Evolutionary conservation across 2,329 filamentous ascomycete species (phyloP), one percentile per base, ranked within the genome.

Genomic region (Nothopassalora personata): DNA sequence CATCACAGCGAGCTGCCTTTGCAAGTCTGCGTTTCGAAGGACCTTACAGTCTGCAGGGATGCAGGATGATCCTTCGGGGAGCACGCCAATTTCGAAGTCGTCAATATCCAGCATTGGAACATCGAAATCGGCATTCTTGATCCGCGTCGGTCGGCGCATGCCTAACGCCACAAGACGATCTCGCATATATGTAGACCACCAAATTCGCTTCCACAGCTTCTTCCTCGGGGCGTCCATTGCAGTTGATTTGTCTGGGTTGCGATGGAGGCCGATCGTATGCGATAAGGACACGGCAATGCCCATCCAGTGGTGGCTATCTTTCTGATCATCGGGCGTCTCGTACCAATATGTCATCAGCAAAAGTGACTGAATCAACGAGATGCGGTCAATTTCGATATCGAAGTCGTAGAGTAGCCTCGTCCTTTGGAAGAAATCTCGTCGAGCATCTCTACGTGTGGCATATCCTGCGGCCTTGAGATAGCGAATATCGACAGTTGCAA

Each of bases 301-400:
- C 90, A 97, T 96, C 93, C 92, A 97, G 72, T 97, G 92, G 90
- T 93, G 97, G 49, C 92, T 97, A 73, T 97, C 93, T 74, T 97
- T 97, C 72, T 96, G 91, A 72, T 97, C 93, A 75, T 97, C 91
- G 0, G 92, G 92, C 11, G 91, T 96, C 75, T 97, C 92, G 73
- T 97, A 97, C 89, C 93, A 97, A 73, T 96, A 96, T 3, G 92
- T 96, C 89, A 97, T 92, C 60, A 97, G 81, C 27, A 97, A 80
- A 23, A 97, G 80, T 4, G 90, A 88, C 75, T 97, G 93, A 15
- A 97, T 91, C 27, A 97, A 82, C 19, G 91, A 85, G 59, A 97
- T 87, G 54, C 92, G 89, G 73, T 97, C 92, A 48, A 86, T 85
- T 75, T 97, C 93, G 73, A 95, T 96, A 74, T 97, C 93, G 66